Evolutionary conservation across 1,284 basidiomycete genomes (phyloP).

Genomic region (Malassezia restricta): DNA sequence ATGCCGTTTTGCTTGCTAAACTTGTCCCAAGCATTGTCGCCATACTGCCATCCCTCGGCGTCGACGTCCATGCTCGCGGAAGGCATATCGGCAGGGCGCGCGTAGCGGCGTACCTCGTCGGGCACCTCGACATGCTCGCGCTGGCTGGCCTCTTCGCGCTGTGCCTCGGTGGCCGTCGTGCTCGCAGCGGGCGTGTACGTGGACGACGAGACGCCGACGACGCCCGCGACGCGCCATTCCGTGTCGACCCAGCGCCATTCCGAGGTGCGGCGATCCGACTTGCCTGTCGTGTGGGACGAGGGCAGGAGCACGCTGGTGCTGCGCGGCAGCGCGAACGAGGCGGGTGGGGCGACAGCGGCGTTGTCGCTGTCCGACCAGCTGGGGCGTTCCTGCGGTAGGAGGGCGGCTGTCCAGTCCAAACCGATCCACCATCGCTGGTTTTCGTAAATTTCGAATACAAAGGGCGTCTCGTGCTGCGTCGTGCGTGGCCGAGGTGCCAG

Average conservation of each 20-base stretch:
- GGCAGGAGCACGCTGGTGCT: slow-evolving; percentile 40
- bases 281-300: slow-evolving; percentile 22
- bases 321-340: slow-evolving; percentile 52
- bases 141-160: neutral
- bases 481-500: slow-evolving; percentile 5
- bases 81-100: neutral
- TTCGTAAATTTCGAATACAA: slow-evolving; percentile 56
- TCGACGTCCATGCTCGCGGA: slow-evolving; percentile 54
- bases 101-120: slow-evolving; percentile 1
- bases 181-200: slow-evolving; percentile 6
- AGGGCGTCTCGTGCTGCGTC: slow-evolving; percentile 19
- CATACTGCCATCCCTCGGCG: slow-evolving; percentile 80
- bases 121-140: neutral
- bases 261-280: slow-evolving; percentile 38
- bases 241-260: slow-evolving; percentile 49
- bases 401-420: slow-evolving; percentile 74
- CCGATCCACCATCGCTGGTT: slow-evolving; percentile 78
- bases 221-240: slow-evolving; percentile 47
- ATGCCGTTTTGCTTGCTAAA: slow-evolving; percentile 64
- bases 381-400: slow-evolving; percentile 76
- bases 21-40: slow-evolving; percentile 89
- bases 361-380: slow-evolving; percentile 56
- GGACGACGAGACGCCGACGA: slow-evolving; percentile 13
- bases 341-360: slow-evolving; percentile 49
- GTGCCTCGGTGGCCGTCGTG: slow-evolving; percentile 7